Percentiles rank a stretch among this genome's conserved stretches.
phyloP scores from a whole-genome alignment of 495 filamentous ascomycete species.

The Trichoderma gamsii region DNA sequence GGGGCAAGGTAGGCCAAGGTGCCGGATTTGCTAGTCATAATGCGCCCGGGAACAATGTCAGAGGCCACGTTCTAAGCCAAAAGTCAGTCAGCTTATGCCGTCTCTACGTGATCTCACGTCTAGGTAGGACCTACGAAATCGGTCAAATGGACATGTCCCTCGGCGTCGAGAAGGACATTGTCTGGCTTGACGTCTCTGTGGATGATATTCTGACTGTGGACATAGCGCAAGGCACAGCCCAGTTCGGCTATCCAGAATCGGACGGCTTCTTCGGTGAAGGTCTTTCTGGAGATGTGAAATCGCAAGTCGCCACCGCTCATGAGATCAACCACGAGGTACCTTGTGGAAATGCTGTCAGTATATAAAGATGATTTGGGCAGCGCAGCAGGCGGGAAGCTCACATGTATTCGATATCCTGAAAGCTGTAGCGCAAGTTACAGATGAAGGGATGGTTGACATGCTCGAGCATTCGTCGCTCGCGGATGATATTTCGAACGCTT shows the following conservation, averaged over 20 bases:
- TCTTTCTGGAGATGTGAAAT: constrained; percentile 96
- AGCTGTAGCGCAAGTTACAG: constrained; percentile 97
- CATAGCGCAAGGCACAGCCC: constrained; percentile 85
- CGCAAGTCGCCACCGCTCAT: constrained; percentile 97
- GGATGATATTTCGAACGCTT: constrained; percentile 95
- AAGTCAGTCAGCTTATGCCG: constrained; percentile 21
- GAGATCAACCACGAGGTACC: constrained; percentile 95
- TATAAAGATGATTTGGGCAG: neutral
- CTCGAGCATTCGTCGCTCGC: constrained; percentile 94
- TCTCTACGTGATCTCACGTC: neutral
- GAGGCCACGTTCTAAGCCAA: constrained; percentile 85
- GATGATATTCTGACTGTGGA: constrained; percentile 88
- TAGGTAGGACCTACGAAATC: constrained; percentile 70
- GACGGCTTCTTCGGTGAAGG: constrained; percentile 94
- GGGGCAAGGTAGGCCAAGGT: constrained; percentile 94
- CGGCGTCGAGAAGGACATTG: constrained; percentile 87
- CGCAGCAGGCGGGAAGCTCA: constrained; percentile 42
- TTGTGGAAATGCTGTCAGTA: constrained; percentile 29
- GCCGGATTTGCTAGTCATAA: constrained; percentile 89
- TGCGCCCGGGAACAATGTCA: constrained; percentile 76
- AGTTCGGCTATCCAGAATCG: constrained; percentile 95
- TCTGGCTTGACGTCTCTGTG: constrained; percentile 97
- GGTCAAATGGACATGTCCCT: constrained; percentile 94
- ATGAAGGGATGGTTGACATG: constrained; percentile 97
- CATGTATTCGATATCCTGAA: constrained; percentile 99